These are phyloP conservation scores for Aspergillus luchuensis DNA, from an alignment of 2,329 filamentous ascomycete species.

Conservation along the genomic window DNA sequence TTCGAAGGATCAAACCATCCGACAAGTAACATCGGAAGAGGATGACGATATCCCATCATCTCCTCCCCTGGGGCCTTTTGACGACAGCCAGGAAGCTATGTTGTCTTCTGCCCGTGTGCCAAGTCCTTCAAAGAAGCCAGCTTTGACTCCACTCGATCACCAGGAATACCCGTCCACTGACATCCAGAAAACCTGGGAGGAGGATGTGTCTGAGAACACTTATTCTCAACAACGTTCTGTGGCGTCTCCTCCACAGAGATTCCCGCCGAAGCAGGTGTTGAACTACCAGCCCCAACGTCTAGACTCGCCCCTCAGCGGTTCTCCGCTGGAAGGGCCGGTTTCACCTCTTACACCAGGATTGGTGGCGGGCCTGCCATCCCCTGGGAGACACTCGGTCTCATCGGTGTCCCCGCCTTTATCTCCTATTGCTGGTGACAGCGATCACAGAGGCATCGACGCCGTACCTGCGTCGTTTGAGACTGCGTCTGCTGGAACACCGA, in stretches of 20 bases:
- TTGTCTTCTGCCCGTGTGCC: constrained; percentile 24
- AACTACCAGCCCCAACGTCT: constrained; percentile 55
- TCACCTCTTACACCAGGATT: constrained; percentile 62
- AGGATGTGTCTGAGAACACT: constrained; percentile 10
- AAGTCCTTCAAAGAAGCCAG: constrained; percentile 30
- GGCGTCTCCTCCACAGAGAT: constrained; percentile 34
- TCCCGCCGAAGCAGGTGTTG: constrained; percentile 24
- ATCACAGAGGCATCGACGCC: constrained; percentile 37
- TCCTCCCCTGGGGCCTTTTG: constrained; percentile 22
- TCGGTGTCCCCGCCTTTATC: constrained; percentile 64
- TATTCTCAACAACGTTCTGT: constrained; percentile 25
- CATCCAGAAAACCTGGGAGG: constrained; percentile 15
- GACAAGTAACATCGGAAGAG: constrained; percentile 38
- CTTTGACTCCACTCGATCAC: constrained; percentile 21
- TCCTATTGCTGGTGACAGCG: constrained; percentile 31
- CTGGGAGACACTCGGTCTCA: constrained; percentile 63
- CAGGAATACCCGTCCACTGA: constrained; percentile 25
- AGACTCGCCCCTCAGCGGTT: constrained; percentile 70
- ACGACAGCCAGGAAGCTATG: constrained; percentile 22
- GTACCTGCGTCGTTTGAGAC: constrained; percentile 58
- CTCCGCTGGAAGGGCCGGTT: constrained; percentile 52
- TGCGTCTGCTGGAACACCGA: constrained; percentile 58
- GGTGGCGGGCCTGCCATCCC: constrained; percentile 70
- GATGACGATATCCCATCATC: constrained; percentile 26
- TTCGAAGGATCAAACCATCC: constrained; percentile 36